phyloP scores from a whole-genome alignment of 768 basidiomycete genomes.

The Holtermannia corniformis region DNA sequence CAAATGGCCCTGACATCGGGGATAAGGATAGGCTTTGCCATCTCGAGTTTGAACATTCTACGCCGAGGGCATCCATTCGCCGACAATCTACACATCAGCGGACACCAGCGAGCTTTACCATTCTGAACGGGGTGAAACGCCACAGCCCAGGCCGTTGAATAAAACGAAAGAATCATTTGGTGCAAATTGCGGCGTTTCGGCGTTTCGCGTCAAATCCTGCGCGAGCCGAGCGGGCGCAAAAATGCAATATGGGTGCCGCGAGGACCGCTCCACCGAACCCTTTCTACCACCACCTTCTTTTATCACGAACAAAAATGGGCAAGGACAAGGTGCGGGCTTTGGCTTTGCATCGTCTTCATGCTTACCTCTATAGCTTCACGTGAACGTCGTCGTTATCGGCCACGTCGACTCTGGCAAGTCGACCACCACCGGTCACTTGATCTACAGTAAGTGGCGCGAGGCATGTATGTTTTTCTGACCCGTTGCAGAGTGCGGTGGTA shows the following conservation, averaged over 20 bases:
- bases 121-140: too few relatives aligned
- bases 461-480: background rate
- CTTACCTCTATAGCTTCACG: constrained; percentile 29
- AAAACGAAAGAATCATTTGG: background rate
- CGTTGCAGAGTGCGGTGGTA: constrained; percentile 86
- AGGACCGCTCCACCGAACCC: background rate
- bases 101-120: too few relatives aligned
- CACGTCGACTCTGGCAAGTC: constrained; percentile 99
- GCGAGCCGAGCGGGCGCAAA: too few relatives aligned
- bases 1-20: too few relatives aligned
- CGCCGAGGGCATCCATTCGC: too few relatives aligned
- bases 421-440: constrained; percentile 99
- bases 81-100: too few relatives aligned
- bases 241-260: background rate
- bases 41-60: too few relatives aligned
- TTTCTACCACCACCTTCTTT: background rate
- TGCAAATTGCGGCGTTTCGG: background rate
- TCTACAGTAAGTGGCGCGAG: constrained; percentile 60
- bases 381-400: constrained; percentile 63
- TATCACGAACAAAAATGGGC: background rate
- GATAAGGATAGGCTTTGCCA: too few relatives aligned
- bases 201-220: too few relatives aligned
- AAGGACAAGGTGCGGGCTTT: background rate
- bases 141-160: background rate
- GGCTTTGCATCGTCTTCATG: background rate